These are phyloP conservation scores for Ascocoryne sarcoides DNA, from an alignment of 2,329 filamentous ascomycete species.

Conservation along the genomic window DNA sequence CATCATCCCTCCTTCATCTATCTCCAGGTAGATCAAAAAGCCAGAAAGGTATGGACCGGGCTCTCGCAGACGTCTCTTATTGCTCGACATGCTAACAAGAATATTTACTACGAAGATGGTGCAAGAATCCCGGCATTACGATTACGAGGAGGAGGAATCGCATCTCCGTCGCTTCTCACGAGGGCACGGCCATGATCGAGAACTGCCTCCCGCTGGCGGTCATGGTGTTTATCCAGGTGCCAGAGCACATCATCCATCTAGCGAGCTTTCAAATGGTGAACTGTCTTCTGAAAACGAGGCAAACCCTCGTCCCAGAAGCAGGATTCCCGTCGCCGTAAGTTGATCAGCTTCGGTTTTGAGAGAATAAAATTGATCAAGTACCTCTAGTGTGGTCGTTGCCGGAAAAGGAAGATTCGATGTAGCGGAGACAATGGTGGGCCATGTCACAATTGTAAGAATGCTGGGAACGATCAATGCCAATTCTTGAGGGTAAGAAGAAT, in stretches of 20 bases:
- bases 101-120: conserved; percentile 11
- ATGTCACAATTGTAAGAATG: conserved; percentile 76
- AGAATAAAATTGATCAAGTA: not conserved
- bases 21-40: too few species aligned
- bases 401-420: conserved; percentile 91
- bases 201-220: conserved; percentile 9
- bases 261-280: conserved; percentile 16
- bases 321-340: conserved; percentile 45
- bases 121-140: conserved; percentile 17
- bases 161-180: conserved; percentile 18
- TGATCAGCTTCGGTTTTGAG: not conserved
- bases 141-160: conserved; percentile 19
- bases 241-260: conserved; percentile 14
- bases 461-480: conserved; percentile 62
- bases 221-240: conserved; percentile 11
- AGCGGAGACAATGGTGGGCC: conserved; percentile 72
- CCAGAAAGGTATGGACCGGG: too few species aligned
- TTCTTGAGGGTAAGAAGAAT: conserved; percentile 68
- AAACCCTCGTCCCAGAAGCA: conserved; percentile 25
- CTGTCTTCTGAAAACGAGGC: conserved; percentile 18
- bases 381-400: conserved; percentile 72
- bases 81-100: conserved; percentile 1
- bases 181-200: conserved; percentile 24
- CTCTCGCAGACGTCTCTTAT: too few species aligned
- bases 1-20: too few species aligned